Evolutionary conservation across 2,329 filamentous ascomycete genomes (phyloP), one percentile per base, ranked within the genome.

Genomic region (Diplodia mutila): DNA sequence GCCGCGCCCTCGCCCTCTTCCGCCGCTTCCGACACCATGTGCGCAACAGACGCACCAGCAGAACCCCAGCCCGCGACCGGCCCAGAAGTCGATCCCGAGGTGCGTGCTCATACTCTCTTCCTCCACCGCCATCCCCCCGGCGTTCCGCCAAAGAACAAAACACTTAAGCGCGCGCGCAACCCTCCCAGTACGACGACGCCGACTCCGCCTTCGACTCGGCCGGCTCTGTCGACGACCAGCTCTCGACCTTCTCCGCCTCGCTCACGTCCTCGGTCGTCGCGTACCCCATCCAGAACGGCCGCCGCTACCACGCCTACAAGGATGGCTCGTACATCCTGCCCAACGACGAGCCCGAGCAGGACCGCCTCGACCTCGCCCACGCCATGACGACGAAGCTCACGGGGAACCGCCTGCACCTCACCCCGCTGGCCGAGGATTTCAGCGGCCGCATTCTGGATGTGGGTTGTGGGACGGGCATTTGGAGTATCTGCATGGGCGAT

Each of bases 321-420:
- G 63, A 69, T 39, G 72, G 69, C 61, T 49, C 78, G 70, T 80
- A 80, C 70, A 76, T 79, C 61, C 76, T 80, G 59, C 65, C 65
- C 18, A 67, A 67, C 29, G 65, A 67, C 49, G 54, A 79, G 77
- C 72, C 74, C 46, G 78, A 79, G 70, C 73, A 75, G 21, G 78
- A 79, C 64, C 72, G 78, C 18, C 69, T 80, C 21, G 67, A 71
- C 27, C 48, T 71, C n/a, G 63, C 70, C 51, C 76, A 78, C 64
- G 72, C 79, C 69, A 71, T 81, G 65, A 75, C 76, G 61, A 78
- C 76, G 25, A 76, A 80, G 8, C 71, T 75, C 0, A 68, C 82
- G 21, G 75, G 76, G 27, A 74, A 74, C 69, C 73, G 69, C 25
- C 61, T 75, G n/a, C 70, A 70, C 27, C 67, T 70, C 14, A 70